A percentile compares a stretch with the other conserved stretches of the same genome.
These are phyloP conservation scores for Sugiyamaella novakii DNA, from an alignment of 1,139 yeast species.

Conservation along the genomic window DNA sequence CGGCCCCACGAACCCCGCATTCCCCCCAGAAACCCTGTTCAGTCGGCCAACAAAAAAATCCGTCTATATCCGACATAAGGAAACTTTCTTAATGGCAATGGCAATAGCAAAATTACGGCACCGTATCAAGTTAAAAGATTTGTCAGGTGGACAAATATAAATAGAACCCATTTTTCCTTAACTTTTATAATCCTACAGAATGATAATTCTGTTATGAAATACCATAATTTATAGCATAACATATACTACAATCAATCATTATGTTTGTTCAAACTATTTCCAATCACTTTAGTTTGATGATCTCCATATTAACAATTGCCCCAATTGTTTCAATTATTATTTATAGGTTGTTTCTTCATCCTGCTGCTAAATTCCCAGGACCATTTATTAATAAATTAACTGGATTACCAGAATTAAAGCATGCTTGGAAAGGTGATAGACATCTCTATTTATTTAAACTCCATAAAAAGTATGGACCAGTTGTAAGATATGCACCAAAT, in stretches of 20 bases:
- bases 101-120: conserved; percentile 7
- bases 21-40: no score
- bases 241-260: neutral
- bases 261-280: conserved; percentile 10
- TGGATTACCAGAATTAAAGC: conserved; percentile 24
- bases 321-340: conserved; percentile 2
- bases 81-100: neutral
- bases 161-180: no score
- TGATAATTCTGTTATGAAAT: no score
- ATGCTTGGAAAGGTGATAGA: conserved; percentile 29
- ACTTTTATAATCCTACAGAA: no score
- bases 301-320: neutral
- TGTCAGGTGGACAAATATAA: conserved; percentile 15
- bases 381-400: conserved; percentile 25
- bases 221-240: conserved; percentile 6
- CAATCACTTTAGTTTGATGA: neutral
- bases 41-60: no score
- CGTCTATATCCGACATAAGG: conserved; percentile 6
- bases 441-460: conserved; percentile 23
- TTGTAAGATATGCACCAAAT: conserved; percentile 26
- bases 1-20: neutral
- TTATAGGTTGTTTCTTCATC: conserved; percentile 24
- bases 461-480: conserved; percentile 26
- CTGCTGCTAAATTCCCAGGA: conserved; percentile 26
- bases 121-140: conserved; percentile 3